A percentile compares a stretch with the other conserved stretches of the same genome.
Evolutionary conservation across 2,329 filamentous ascomycete genomes (phyloP).

Genomic region (Penicillium sp.): DNA sequence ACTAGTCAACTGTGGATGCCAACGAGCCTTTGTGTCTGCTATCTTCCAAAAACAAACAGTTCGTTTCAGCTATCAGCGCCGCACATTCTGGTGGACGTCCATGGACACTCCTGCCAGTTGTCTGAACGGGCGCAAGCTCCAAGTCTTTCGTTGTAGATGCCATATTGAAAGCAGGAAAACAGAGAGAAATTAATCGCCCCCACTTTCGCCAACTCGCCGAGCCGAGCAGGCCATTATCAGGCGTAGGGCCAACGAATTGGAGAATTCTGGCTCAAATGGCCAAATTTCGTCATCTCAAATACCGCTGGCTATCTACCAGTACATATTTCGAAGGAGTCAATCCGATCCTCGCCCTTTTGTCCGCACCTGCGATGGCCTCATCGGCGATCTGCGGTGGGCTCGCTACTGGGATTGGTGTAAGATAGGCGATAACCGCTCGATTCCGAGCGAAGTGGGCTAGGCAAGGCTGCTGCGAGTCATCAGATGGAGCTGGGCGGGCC

Average conservation of each 20-base stretch:
- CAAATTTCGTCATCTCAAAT: neutral
- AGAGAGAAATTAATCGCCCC: neutral
- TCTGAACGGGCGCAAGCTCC: neutral
- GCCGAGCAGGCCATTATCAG: neutral
- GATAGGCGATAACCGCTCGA: conserved; percentile 7
- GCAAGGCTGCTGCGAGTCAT: conserved; percentile 23
- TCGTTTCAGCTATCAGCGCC: too few species aligned
- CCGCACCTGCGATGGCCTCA: neutral
- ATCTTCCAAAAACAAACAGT: too few species aligned
- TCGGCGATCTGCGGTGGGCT: neutral
- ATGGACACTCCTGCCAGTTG: neutral
- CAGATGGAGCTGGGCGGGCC: neutral
- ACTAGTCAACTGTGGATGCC: neutral
- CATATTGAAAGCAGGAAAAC: neutral
- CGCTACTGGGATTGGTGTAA: neutral
- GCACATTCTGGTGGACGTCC: neutral
- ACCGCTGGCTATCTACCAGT: neutral
- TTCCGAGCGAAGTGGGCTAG: conserved; percentile 1
- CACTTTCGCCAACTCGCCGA: neutral
- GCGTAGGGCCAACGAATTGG: neutral
- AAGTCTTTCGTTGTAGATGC: neutral
- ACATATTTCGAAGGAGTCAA: neutral
- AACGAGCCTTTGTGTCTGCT: neutral
- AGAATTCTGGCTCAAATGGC: neutral
- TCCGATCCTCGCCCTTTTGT: neutral